phyloP scores from a whole-genome alignment of 345 rosid genomes.

The Sonneratia alba region DNA sequence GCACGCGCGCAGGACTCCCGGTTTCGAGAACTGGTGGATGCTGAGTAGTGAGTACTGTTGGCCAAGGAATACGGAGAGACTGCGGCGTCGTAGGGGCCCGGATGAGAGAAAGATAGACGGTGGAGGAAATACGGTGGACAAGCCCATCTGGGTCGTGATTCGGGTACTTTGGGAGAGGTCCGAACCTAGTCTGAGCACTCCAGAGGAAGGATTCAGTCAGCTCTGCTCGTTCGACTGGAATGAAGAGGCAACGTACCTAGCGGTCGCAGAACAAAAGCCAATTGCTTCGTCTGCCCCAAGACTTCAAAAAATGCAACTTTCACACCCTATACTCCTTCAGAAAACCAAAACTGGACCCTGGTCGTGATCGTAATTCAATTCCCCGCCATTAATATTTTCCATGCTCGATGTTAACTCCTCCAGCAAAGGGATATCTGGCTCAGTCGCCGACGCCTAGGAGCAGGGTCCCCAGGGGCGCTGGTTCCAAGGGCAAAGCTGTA shows the following conservation, averaged over 20 bases:
- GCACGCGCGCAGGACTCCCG: constrained; percentile 27
- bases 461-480: constrained; percentile 13
- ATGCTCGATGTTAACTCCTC: constrained; percentile 36
- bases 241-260: neutral
- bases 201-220: neutral
- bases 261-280: neutral
- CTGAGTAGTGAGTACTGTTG: constrained; percentile 8
- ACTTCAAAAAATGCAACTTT: neutral
- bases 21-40: constrained; percentile 17
- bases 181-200: constrained; percentile 8
- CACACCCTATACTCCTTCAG: neutral
- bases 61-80: constrained; percentile 17
- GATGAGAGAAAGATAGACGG: constrained; percentile 22
- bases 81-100: constrained; percentile 26
- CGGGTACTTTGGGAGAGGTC: neutral
- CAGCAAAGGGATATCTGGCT: too few species aligned
- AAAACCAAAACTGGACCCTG: neutral
- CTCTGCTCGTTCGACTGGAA: neutral
- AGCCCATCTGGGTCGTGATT: constrained; percentile 1
- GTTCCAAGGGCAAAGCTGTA: constrained; percentile 51
- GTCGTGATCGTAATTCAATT: neutral
- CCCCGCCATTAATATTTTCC: neutral
- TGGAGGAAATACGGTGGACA: constrained; percentile 14
- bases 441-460: constrained; percentile 27
- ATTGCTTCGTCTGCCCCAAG: neutral